These are phyloP conservation scores for Aspergillaceae sp. DNA, from an alignment of 2,329 filamentous ascomycete genomes.

Conservation along the genomic window DNA sequence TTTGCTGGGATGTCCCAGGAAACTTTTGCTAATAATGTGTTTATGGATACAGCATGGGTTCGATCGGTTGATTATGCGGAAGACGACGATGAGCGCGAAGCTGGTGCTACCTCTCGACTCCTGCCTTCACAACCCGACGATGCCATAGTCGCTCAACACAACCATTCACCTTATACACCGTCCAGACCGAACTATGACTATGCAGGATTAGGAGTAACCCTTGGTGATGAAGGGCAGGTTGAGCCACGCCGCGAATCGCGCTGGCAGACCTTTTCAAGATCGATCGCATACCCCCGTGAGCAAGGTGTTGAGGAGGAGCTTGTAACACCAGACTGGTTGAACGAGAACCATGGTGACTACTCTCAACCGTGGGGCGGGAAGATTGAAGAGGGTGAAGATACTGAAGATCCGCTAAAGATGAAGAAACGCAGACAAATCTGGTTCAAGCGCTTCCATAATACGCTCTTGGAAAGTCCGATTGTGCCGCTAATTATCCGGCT, in stretches of 20 bases:
- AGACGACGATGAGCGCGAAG: constrained; percentile 29
- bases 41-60: constrained; percentile 32
- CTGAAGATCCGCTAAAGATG: constrained; percentile 41
- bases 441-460: constrained; percentile 55
- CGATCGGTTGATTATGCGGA: constrained; percentile 26
- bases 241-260: constrained; percentile 32
- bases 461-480: constrained; percentile 70
- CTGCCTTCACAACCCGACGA: constrained; percentile 30
- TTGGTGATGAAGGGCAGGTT: constrained; percentile 1
- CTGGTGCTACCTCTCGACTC: constrained; percentile 23
- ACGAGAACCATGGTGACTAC: constrained; percentile 38
- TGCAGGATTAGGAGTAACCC: constrained; percentile 3
- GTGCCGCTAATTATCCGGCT: constrained; percentile 78
- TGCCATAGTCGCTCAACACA: constrained; percentile 40
- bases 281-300: constrained; percentile 35
- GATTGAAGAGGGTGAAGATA: constrained; percentile 41
- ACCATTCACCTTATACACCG: constrained; percentile 31
- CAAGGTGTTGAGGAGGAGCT: constrained; percentile 29
- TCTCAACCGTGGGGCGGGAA: constrained; percentile 46
- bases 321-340: constrained; percentile 39
- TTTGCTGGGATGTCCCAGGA: neutral
- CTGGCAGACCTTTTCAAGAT: constrained; percentile 38
- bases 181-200: constrained; percentile 13
- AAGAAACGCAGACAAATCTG: constrained; percentile 45
- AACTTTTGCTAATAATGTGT: neutral